Evolutionary conservation across 2,329 filamentous ascomycete genomes (phyloP), one percentile per base, ranked within the genome.

Genomic region (Geosmithia putterillii): DNA sequence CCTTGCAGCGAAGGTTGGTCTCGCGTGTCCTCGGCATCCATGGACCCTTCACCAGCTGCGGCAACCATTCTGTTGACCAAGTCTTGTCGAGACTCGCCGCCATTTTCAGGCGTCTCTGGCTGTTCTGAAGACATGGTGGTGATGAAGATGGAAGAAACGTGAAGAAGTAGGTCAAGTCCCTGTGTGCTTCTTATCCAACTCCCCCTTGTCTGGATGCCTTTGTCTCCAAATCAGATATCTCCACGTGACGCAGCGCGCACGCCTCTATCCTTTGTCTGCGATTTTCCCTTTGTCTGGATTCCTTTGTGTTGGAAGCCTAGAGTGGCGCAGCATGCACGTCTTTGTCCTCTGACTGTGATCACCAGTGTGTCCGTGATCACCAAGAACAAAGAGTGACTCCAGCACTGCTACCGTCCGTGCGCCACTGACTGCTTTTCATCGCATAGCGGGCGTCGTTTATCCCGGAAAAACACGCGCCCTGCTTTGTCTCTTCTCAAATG

Each of bases 1-100:
- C 50, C 55, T 12, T 53, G 52, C 7, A 50, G 43, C 40, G 20
- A 45, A 38, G 42, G 46, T 38, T 32, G 45, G 12, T 38, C 43
- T 28, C 32, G 7, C 12, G 35, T 17, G 10, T 41, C 37, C 15
- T 19, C 7, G 10, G 17, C 37, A 39, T 15, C 37, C 4, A 14
- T 25, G 39, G 44, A 40, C 5, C 41, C 45, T 14, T 43, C 44
- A 18, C 45, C 44, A 3, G 49, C 49, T 10, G 48, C 47, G n/a
- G 46, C 45, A 5, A 49, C 49, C 46, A 51, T 48, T 19, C 44
- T 28, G 21, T 40, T 28, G 32, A 49, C 42, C 18, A 49, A 35
- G 15, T 45, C 45, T 7, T 20, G 17, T 20, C 37, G 37, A 12
- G 17, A 20, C 19, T 39, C 37, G 17, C 25, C 40, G 21, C 40